Percentiles rank a stretch among this genome's conserved stretches.
Evolutionary conservation across 2,329 filamentous ascomycete species (phyloP).

Genomic region (Talaromyces sp.): DNA sequence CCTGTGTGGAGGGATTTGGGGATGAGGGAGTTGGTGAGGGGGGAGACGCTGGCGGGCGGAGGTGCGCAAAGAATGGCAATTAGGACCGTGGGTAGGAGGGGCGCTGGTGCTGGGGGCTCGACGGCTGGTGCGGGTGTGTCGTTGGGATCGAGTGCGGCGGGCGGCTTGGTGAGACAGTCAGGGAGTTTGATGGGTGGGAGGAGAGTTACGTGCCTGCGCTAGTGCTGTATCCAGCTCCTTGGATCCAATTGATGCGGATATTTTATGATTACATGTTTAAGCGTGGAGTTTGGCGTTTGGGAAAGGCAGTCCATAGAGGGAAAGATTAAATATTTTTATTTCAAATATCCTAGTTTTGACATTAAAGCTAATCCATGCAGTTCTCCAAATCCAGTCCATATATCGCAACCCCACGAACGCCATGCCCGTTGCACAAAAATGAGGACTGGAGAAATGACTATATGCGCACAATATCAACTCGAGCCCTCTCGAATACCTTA

Average conservation of each 20-base stretch:
- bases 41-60: conserved; percentile 10
- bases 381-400: background rate
- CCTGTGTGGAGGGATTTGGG: conserved; percentile 59
- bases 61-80: conserved; percentile 12
- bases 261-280: background rate
- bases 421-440: background rate
- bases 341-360: background rate
- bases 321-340: background rate
- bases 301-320: background rate
- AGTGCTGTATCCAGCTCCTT: too few relatives aligned
- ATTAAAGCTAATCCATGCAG: background rate
- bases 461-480: conserved; percentile 84
- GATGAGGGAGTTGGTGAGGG: conserved; percentile 49
- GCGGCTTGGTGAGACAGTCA: conserved; percentile 25
- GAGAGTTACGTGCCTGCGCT: conserved; percentile 32
- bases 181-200: conserved; percentile 39
- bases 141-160: conserved; percentile 11
- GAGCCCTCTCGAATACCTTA: conserved; percentile 73
- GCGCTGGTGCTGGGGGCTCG: conserved; percentile 14
- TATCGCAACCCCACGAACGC: background rate
- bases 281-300: conserved; percentile 13
- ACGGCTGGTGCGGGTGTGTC: conserved; percentile 16
- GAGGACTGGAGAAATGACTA: conserved; percentile 28
- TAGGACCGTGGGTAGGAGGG: conserved; percentile 6
- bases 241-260: too few relatives aligned